phyloP scores from a whole-genome alignment of 495 filamentous ascomycete genomes.

The Penicillium egyptiacum region DNA sequence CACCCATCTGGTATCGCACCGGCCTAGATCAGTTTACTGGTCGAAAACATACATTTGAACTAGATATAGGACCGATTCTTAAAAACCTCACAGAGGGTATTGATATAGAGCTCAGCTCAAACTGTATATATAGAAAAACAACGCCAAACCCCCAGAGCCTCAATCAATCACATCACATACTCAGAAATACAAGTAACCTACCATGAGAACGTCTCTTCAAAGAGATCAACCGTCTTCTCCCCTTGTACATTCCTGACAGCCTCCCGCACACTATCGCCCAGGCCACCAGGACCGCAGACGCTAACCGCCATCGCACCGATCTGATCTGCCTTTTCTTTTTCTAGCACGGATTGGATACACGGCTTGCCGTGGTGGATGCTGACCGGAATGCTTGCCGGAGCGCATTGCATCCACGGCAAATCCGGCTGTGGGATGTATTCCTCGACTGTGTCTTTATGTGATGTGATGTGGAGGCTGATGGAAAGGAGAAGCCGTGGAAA shows the following conservation, averaged over 20 bases:
- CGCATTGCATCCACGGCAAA: conserved; percentile 35
- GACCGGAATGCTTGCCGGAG: conserved; percentile 33
- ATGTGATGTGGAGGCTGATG: conserved; percentile 39
- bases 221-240: conserved; percentile 40
- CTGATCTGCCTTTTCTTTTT: conserved; percentile 37
- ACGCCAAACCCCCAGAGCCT: not conserved
- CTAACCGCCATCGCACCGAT: conserved; percentile 48
- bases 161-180: not conserved
- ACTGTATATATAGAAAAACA: not conserved
- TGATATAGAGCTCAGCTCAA: not conserved
- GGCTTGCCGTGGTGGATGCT: conserved; percentile 37
- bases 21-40: no score
- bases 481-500: conserved; percentile 35
- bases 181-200: conserved; percentile 23
- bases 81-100: not conserved
- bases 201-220: conserved; percentile 48
- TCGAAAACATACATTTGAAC: not conserved
- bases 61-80: not conserved
- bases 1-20: no score
- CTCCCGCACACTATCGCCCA: conserved; percentile 47
- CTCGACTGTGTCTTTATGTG: conserved; percentile 26
- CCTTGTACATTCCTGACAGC: conserved; percentile 40
- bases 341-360: conserved; percentile 34
- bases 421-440: conserved; percentile 28
- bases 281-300: conserved; percentile 45